Conservation (phyloP, 305 asterid species). For the Solanum hybrid region DNA sequence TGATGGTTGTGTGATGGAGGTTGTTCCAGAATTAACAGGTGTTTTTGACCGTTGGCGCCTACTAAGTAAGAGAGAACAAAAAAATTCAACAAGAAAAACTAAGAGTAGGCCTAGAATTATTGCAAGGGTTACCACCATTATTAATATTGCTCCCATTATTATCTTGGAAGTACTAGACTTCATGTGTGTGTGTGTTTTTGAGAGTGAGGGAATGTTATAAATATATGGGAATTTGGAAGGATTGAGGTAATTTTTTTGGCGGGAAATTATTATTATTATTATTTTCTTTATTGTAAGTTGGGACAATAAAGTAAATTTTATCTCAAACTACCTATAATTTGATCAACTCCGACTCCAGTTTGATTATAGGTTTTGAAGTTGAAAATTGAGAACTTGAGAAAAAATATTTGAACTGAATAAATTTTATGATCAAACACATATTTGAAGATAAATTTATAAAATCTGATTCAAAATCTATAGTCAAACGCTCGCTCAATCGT, state of each 20-base stretch:
- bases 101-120: slow-evolving; percentile 32
- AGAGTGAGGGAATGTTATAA: background rate
- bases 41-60: slow-evolving; percentile 5
- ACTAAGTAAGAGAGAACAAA: slow-evolving; percentile 34
- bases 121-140: slow-evolving; percentile 29
- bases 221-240: background rate
- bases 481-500: background rate
- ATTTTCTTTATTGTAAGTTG: background rate
- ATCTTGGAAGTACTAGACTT: slow-evolving; percentile 24
- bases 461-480: too few relatives aligned
- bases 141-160: slow-evolving; percentile 33
- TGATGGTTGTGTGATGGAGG: background rate
- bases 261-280: slow-evolving; percentile 9
- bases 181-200: slow-evolving; percentile 10
- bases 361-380: background rate
- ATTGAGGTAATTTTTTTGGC: slow-evolving; percentile 12
- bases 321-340: background rate
- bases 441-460: background rate
- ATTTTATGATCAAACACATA: background rate
- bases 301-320: background rate
- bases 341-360: background rate
- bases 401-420: background rate
- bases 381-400: background rate
- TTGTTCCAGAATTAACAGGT: background rate
- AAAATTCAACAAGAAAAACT: slow-evolving; percentile 40